Base-by-base conservation (phyloP, 2,329 filamentous ascomycete species). In the Penicillium sp. region DNA sequence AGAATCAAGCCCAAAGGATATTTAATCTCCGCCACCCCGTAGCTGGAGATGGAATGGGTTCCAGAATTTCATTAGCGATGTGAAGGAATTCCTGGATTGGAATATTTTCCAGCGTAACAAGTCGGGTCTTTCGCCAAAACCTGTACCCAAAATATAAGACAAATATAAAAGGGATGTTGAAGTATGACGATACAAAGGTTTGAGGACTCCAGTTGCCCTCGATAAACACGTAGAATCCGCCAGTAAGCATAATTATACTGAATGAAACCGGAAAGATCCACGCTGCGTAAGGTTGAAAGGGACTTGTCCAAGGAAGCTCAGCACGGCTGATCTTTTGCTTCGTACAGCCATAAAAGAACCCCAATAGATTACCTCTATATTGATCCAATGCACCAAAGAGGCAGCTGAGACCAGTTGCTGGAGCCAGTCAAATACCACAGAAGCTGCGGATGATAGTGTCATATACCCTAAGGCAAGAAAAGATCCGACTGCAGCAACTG, bases 391-490 rank as follows among this genome's bases (percentile, higher is more conserved):
- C 60, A 88, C 57, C 0, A 64, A n/a, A 0, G 55, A 58, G 2
- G 61, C 32, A 16, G 56, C 50, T 5, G 61, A 52, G 5, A 79
- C 82, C 60, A 88, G 83, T 73, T 86, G 85, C 59, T 87, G 77
- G 34, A 89, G 72, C 86, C 86, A 89, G 73, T 78, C 76, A 70
- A 89, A 89, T 13, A 86, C 86, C 3, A 77, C 69, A 2, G 74
- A 75, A 18, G 84, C 85, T 45, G 70, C 74, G 26, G 75, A 63
- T 5, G 81, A 84, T 11, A 87, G 72, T 72, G 87, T 87, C 60
- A 88, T 76, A 74, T 86, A 88, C 13, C 78, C 84, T 14, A 88
- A 78, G 39, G 16, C 85, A 76, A n/a, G 84, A 84, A 50, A 86
- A 75, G 4, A 77, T 66, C 1, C 82, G 2, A 52, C 49, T 76